Evolutionary conservation across 2,329 filamentous ascomycete genomes (phyloP).

Genomic region (Tothia fuscella): DNA sequence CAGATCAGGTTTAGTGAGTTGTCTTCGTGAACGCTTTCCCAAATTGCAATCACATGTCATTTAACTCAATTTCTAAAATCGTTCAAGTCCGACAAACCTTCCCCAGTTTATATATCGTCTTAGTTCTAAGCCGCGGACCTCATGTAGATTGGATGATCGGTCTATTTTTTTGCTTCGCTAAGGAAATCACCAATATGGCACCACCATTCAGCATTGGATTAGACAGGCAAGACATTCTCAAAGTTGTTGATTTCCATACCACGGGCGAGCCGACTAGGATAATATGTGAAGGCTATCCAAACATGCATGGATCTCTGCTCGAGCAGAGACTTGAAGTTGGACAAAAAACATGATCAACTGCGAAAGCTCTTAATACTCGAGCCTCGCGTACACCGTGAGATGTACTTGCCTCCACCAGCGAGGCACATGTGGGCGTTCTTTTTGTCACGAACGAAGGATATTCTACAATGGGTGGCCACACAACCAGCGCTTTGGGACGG

Average conservation of each 20-base stretch:
- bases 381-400: constrained; percentile 38
- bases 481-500: constrained; percentile 37
- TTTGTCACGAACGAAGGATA: constrained; percentile 38
- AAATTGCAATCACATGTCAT: too few species aligned
- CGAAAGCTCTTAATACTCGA: constrained; percentile 33
- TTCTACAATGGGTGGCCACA: constrained; percentile 41
- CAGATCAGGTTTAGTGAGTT: too few species aligned
- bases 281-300: constrained; percentile 30
- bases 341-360: constrained; percentile 27
- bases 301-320: constrained; percentile 25
- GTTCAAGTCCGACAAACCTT: too few species aligned
- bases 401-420: constrained; percentile 32
- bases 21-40: too few species aligned
- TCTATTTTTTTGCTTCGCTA: too few species aligned
- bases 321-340: constrained; percentile 29
- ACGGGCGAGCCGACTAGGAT: constrained; percentile 39
- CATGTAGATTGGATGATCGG: too few species aligned
- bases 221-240: not conserved
- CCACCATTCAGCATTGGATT: not conserved
- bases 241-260: constrained; percentile 29
- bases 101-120: too few species aligned
- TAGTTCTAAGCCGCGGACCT: too few species aligned
- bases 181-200: too few species aligned
- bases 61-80: too few species aligned
- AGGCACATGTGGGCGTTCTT: constrained; percentile 37